Evolutionary conservation across 805 yeast genomes (phyloP).

Genomic region (Metschnikowia reukaufii): DNA sequence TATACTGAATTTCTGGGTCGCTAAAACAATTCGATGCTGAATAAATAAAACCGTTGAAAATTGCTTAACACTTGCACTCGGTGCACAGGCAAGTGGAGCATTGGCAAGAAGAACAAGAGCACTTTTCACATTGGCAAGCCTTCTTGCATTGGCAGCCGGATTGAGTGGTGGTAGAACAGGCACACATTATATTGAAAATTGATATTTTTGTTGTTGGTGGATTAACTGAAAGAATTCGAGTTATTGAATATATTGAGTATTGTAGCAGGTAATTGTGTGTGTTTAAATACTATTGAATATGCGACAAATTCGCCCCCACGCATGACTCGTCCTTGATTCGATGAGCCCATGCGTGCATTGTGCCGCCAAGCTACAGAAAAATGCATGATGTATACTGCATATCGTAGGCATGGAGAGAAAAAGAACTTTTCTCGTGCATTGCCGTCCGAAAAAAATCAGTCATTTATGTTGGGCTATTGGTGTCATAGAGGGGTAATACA

Average conservation of each 20-base stretch:
- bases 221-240: not conserved
- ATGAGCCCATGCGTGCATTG: constrained; percentile 3
- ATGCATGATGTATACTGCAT: no score
- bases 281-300: not conserved
- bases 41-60: not conserved
- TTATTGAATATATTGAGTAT: no score
- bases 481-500: no score
- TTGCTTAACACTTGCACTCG: constrained; percentile 5
- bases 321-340: not conserved
- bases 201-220: not conserved
- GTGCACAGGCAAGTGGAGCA: constrained; percentile 4
- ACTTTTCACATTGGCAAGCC: constrained; percentile 4
- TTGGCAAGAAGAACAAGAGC: constrained; percentile 5
- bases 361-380: constrained; percentile 2
- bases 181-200: not conserved
- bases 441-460: no score
- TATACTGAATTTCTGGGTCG: no score
- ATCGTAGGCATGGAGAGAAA: no score
- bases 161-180: constrained; percentile 2
- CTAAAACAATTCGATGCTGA: no score
- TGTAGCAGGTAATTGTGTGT: not conserved
- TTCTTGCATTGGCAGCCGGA: constrained; percentile 7
- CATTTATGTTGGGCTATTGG: no score
- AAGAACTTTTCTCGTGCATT: no score
- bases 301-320: constrained; percentile 2